Base-by-base conservation (phyloP, 306 rosid genomes). In the Cicer bijugum region DNA sequence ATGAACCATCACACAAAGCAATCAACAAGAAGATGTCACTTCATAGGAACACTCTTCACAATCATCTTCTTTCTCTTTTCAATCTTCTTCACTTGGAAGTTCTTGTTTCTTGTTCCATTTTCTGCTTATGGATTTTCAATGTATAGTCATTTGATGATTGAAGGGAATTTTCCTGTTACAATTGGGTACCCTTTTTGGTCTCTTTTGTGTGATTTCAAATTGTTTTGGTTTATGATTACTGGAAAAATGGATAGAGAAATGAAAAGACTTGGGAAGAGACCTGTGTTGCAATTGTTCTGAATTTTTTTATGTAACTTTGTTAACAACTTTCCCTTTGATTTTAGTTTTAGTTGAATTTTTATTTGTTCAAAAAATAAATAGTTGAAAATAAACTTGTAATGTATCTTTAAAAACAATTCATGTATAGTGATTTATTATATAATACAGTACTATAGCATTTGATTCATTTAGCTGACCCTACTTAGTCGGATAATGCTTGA, bases 61-160 rank as follows among this genome's bases (percentile, higher is more conserved):
- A 58, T 58, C 5, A 58, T 58, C 2, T 58, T 58, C 17, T 23
- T 58, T 6, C 42, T 58, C 5, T 58, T 33, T 4, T 58, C 64
- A 28, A 58, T 58, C 12, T 11, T 58, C 16, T 58, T 58, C 16
- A 58, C 16, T 58, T 58, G 42, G 16, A 6, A 15, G 16, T 28
- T 58, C 10, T 58, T 58, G 42, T 28, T 28, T 58, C 10, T 58
- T 59, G 43, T 59, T 59, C 65, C 65, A 12, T 59, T 59, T 0
- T 12, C 65, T 28, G 39, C n/a, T 59, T 59, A 59, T 59, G 65
- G 65, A 59, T 33, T 59, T 59, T 14, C 65, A 19, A 12, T 59
- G 42, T 59, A 59, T 59, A 33, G 65, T 59, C 65, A 59, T 59
- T 59, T 59, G 65, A 28, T 59, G 17, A 59, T 59, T 59, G 65